Evolutionary conservation across 352 stramenopile species (phyloP).

Genomic region (Phytophthora sansomeana): DNA sequence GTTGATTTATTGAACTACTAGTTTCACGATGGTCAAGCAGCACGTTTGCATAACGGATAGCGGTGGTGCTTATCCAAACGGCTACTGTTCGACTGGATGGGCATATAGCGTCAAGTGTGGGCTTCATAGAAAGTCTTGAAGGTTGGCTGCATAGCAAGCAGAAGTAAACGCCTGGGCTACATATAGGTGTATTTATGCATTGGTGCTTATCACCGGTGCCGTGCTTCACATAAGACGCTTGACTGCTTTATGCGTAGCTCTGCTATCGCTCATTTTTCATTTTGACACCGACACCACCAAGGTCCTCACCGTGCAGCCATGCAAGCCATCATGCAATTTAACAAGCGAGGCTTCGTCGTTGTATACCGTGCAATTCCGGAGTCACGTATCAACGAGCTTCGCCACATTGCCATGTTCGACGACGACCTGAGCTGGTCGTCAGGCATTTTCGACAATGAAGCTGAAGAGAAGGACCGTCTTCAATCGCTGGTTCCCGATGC

Average conservation of each 20-base stretch:
- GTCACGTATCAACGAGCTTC: not conserved
- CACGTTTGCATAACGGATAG: not conserved
- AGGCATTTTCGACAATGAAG: not conserved
- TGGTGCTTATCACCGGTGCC: not conserved
- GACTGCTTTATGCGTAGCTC: not conserved
- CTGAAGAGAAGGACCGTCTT: not conserved
- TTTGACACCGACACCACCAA: not conserved
- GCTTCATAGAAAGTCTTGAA: not conserved
- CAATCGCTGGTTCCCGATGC: not conserved
- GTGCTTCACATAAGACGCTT: not conserved
- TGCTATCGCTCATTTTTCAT: not conserved
- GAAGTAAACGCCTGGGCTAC: not conserved
- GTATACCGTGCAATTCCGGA: not conserved
- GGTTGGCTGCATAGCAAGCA: not conserved
- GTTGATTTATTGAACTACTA: not conserved
- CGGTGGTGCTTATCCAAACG: not conserved
- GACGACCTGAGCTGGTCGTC: not conserved
- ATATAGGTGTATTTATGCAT: not conserved
- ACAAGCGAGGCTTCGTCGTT: not conserved
- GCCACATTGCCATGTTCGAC: not conserved
- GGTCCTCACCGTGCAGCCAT: not conserved
- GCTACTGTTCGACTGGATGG: not conserved
- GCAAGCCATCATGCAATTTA: not conserved
- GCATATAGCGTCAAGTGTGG: not conserved
- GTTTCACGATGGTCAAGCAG: not conserved